Conservation (phyloP, 1,139 yeast genomes). For the Kodamaea arcana region DNA sequence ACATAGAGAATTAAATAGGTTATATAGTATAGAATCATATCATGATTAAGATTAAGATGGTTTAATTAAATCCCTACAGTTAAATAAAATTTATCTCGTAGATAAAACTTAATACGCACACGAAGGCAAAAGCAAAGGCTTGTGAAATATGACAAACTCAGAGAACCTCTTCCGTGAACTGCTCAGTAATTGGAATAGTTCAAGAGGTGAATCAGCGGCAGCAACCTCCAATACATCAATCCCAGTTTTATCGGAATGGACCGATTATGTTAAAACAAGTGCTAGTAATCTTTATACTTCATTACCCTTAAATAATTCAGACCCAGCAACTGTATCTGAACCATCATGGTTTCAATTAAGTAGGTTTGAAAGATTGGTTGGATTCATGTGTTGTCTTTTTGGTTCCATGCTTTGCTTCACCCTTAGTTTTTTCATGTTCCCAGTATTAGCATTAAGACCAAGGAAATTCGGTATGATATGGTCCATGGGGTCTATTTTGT, state of each 20-base stretch:
- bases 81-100: too few species aligned
- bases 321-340: slow-evolving; percentile 28
- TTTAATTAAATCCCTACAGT: too few species aligned
- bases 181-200: slow-evolving; percentile 37
- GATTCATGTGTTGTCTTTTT: slow-evolving; percentile 71
- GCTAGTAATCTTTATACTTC: slow-evolving; percentile 41
- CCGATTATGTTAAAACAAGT: slow-evolving; percentile 40
- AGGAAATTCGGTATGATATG: slow-evolving; percentile 86
- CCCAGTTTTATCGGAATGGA: slow-evolving; percentile 42
- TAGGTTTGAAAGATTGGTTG: slow-evolving; percentile 73
- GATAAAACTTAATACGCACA: neutral
- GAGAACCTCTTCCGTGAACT: slow-evolving; percentile 42
- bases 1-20: too few species aligned
- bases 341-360: slow-evolving; percentile 61
- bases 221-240: slow-evolving; percentile 11
- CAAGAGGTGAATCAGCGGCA: slow-evolving; percentile 11
- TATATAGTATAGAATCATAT: too few species aligned
- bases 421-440: slow-evolving; percentile 77
- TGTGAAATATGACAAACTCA: slow-evolving; percentile 31
- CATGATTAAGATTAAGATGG: too few species aligned
- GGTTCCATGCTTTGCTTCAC: slow-evolving; percentile 80
- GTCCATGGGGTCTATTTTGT: slow-evolving; percentile 87
- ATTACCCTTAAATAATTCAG: slow-evolving; percentile 29
- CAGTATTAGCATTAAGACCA: slow-evolving; percentile 86
- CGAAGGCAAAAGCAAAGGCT: neutral